phyloP scores from a whole-genome alignment of 331 rosid species.

The Quercus phellos region DNA sequence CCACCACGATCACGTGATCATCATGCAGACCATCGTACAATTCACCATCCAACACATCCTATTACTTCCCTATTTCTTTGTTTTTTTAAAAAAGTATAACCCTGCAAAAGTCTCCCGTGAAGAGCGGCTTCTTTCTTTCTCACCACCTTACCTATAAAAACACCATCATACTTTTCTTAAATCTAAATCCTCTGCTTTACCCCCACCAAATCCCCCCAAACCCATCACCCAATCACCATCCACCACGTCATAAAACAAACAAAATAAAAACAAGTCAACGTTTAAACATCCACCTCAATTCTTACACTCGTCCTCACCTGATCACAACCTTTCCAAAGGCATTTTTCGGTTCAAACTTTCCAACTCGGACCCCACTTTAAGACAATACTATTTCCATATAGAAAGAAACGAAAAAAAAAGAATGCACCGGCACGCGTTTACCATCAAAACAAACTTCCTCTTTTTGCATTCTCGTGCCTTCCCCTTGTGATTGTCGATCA shows the following conservation, averaged over 20 bases:
- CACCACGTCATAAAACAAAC: neutral
- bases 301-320: neutral
- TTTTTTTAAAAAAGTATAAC: too few species aligned
- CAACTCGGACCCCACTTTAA: constrained; percentile 11
- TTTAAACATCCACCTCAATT: too few species aligned
- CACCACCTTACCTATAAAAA: neutral
- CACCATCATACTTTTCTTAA: too few species aligned
- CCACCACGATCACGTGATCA: neutral
- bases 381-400: too few species aligned
- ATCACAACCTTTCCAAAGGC: neutral
- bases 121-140: neutral
- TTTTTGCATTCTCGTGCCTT: too few species aligned
- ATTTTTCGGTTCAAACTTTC: neutral
- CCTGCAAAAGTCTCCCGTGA: neutral
- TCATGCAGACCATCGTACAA: neutral
- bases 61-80: neutral
- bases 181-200: neutral
- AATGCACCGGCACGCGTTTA: too few species aligned
- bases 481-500: too few species aligned
- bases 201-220: too few species aligned
- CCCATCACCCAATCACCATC: too few species aligned
- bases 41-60: neutral
- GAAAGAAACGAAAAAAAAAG: too few species aligned
- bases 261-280: too few species aligned
- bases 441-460: too few species aligned